Evolutionary conservation across 1,284 basidiomycete species (phyloP).

Genomic region (Phaffia rhodozyma): DNA sequence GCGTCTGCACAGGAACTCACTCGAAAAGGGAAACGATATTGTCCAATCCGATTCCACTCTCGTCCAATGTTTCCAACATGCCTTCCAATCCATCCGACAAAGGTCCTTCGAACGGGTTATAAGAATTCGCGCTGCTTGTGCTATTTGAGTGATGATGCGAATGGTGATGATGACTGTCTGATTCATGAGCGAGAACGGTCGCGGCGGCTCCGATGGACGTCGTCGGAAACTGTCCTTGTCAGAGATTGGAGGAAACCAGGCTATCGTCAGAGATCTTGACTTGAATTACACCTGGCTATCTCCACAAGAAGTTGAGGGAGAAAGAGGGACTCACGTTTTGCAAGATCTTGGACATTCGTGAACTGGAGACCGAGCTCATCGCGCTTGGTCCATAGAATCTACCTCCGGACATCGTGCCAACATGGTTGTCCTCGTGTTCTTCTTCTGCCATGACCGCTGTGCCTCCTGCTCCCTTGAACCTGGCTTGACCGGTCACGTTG

Average conservation of each 20-base stretch:
- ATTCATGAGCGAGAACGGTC: not conserved
- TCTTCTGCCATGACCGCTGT: not conserved
- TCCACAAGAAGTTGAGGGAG: not conserved
- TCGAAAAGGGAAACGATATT: constrained; percentile 11
- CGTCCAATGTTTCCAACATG: constrained; percentile 32
- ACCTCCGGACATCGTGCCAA: constrained; percentile 14
- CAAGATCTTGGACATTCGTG: constrained; percentile 12
- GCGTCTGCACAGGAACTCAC: not conserved
- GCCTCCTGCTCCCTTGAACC: not conserved
- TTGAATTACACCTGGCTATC: too few species aligned
- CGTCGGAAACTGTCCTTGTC: constrained; percentile 7
- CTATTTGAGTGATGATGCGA: not conserved
- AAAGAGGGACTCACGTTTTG: constrained; percentile 4
- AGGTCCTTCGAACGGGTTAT: constrained; percentile 7
- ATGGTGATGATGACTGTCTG: not conserved
- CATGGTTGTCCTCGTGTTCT: constrained; percentile 5
- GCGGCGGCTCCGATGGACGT: constrained; percentile 15
- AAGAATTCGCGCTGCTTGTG: constrained; percentile 5
- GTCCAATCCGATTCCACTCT: constrained; percentile 31
- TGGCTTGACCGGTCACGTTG: too few species aligned
- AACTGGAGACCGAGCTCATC: constrained; percentile 6
- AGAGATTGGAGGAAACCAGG: not conserved
- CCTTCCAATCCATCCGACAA: constrained; percentile 26
- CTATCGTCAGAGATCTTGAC: not conserved
- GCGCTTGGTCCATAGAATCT: constrained; percentile 15